A percentile compares a stretch with the other conserved stretches of the same genome.
Evolutionary conservation across 352 stramenopile genomes (phyloP).

Genomic region (Phytophthora agathidicida): DNA sequence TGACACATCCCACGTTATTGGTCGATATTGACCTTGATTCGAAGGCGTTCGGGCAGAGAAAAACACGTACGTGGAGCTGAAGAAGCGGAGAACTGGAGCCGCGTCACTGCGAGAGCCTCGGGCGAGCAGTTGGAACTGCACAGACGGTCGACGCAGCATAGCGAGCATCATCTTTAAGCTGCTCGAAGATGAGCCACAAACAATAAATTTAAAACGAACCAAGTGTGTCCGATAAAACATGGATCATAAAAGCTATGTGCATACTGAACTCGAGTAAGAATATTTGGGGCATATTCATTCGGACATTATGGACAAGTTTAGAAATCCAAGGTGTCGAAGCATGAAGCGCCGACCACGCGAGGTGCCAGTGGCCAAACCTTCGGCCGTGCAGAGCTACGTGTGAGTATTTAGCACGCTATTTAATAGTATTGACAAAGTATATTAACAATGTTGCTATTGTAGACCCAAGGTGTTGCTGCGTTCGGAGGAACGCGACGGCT

Average conservation of each 20-base stretch:
- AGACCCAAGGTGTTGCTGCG: constrained; percentile 30
- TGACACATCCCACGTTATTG: not conserved
- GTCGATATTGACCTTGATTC: no score
- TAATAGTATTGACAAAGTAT: not conserved
- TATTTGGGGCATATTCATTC: not conserved
- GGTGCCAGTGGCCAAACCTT: constrained; percentile 63
- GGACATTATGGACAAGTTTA: constrained; percentile 12
- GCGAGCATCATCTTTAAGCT: constrained; percentile 32
- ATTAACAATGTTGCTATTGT: not conserved
- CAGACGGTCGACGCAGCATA: constrained; percentile 31
- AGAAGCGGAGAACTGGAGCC: constrained; percentile 23
- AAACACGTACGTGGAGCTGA: constrained; percentile 48
- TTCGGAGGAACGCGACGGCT: constrained; percentile 22
- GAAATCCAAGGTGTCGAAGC: constrained; percentile 2
- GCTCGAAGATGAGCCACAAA: constrained; percentile 38
- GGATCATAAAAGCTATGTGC: not conserved
- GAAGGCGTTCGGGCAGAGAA: not conserved
- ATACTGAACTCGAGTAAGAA: not conserved
- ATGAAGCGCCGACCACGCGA: constrained; percentile 49
- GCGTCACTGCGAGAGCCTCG: constrained; percentile 9
- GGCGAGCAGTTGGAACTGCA: constrained; percentile 16
- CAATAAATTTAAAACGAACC: no score
- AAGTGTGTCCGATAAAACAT: constrained; percentile 7
- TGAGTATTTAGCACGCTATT: constrained; percentile 9
- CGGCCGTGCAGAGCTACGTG: constrained; percentile 60